These are phyloP conservation scores for Westerdykella ornata DNA, from an alignment of 2,329 filamentous ascomycete species.

Conservation along the genomic window DNA sequence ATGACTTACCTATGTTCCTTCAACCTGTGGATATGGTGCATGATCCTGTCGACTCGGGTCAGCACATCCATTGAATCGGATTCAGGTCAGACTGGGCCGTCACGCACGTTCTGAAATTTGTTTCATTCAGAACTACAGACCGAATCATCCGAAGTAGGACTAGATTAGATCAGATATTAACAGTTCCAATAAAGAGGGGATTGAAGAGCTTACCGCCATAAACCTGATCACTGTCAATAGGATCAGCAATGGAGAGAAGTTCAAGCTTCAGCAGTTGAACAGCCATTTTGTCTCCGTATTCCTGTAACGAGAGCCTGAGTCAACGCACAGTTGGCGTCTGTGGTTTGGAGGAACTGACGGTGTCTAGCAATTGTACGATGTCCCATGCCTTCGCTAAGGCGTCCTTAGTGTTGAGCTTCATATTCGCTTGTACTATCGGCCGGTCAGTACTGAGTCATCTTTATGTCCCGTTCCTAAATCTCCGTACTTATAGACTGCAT, in stretches of 20 bases:
- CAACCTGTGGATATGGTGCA: constrained; percentile 62
- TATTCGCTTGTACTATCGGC: constrained; percentile 48
- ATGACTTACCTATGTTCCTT: constrained; percentile 36
- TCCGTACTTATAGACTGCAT: constrained; percentile 49
- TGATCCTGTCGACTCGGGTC: constrained; percentile 38
- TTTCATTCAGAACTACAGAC: constrained; percentile 53
- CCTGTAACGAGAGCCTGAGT: constrained; percentile 18
- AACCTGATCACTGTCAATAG: constrained; percentile 37
- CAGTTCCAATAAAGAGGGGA: neutral
- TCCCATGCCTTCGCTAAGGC: constrained; percentile 49
- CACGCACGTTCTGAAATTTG: constrained; percentile 54
- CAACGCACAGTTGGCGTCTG: neutral
- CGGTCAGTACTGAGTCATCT: constrained; percentile 18
- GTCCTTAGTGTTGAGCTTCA: constrained; percentile 45
- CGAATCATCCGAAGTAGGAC: constrained; percentile 58
- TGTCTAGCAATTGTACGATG: constrained; percentile 56
- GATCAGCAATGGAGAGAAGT: constrained; percentile 47
- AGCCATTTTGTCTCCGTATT: constrained; percentile 58
- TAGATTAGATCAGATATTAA: constrained; percentile 15
- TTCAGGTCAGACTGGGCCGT: neutral
- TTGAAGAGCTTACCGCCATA: constrained; percentile 35
- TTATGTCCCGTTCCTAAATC: neutral
- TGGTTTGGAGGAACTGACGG: constrained; percentile 19
- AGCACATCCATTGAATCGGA: constrained; percentile 1
- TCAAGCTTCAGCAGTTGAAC: constrained; percentile 64